Evolutionary conservation across 768 basidiomycete genomes (phyloP).

Genomic region (Russula brevipes): DNA sequence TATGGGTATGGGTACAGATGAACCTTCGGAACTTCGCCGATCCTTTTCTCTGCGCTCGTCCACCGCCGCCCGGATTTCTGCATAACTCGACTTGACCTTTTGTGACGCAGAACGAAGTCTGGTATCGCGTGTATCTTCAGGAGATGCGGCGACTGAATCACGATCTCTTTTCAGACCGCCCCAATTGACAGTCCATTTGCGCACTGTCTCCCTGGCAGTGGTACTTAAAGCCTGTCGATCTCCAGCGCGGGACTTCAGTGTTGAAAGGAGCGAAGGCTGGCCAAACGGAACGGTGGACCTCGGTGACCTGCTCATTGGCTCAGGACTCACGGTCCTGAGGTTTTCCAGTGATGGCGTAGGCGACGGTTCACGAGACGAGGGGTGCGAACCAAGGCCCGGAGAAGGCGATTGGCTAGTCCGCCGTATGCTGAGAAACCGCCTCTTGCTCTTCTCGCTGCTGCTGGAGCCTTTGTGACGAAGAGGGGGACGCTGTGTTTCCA

Average conservation of each 20-base stretch:
- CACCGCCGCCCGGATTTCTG: conserved; percentile 73
- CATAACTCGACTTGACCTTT: conserved; percentile 50
- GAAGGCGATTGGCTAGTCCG: conserved; percentile 15
- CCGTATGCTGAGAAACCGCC: conserved; percentile 18
- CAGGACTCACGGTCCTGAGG: conserved; percentile 6
- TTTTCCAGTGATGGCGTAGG: conserved; percentile 16
- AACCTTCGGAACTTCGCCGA: conserved; percentile 24
- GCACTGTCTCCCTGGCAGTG: conserved; percentile 82
- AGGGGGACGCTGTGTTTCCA: conserved; percentile 3
- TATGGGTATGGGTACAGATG: conserved; percentile 35
- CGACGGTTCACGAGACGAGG: conserved; percentile 20
- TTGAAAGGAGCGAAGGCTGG: conserved; percentile 50
- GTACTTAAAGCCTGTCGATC: conserved; percentile 86
- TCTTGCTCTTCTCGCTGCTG: conserved; percentile 20
- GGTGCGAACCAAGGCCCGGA: conserved; percentile 5
- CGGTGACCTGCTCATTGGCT: background rate
- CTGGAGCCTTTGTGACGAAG: conserved; percentile 17
- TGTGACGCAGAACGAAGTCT: conserved; percentile 4
- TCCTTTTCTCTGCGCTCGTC: conserved; percentile 50
- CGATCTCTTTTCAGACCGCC: conserved; percentile 53
- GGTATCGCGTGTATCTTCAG: conserved; percentile 25
- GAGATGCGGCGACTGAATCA: conserved; percentile 11
- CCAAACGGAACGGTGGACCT: conserved; percentile 5
- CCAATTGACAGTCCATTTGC: conserved; percentile 90
- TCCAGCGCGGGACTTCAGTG: conserved; percentile 65